Percentiles rank a stretch among this genome's conserved stretches.
Evolutionary conservation across 495 filamentous ascomycete genomes (phyloP).

Genomic region (Bathelium albidoporum): DNA sequence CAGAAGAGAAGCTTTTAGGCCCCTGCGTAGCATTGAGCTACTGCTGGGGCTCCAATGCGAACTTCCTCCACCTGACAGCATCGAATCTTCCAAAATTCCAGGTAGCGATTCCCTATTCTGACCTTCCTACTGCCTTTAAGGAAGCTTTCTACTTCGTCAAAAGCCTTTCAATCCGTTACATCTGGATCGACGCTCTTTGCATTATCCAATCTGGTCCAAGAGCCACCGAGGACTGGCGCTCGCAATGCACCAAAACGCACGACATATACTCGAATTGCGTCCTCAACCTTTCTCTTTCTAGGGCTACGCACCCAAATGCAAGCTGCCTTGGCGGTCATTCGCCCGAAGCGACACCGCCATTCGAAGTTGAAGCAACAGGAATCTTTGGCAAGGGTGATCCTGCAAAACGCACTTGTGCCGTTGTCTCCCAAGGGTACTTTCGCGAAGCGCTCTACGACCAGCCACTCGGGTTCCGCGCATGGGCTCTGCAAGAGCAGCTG

Average conservation of each 20-base stretch:
- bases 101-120: neutral
- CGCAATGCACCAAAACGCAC: conserved; percentile 32
- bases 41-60: neutral
- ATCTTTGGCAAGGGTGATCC: neutral
- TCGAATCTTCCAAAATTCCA: neutral
- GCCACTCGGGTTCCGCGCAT: conserved; percentile 17
- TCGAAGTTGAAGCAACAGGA: neutral
- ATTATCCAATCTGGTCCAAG: conserved; percentile 33
- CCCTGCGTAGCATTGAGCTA: neutral
- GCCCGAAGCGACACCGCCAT: neutral
- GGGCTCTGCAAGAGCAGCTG: conserved; percentile 23
- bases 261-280: conserved; percentile 32
- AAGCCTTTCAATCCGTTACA: conserved; percentile 26
- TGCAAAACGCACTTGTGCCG: neutral
- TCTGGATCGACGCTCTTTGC: conserved; percentile 41
- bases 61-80: neutral
- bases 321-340: neutral
- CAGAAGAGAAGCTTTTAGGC: neutral
- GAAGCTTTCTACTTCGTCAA: conserved; percentile 26
- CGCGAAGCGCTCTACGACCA: conserved; percentile 10
- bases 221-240: conserved; percentile 28
- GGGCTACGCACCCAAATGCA: neutral
- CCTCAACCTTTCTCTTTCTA: conserved; percentile 26
- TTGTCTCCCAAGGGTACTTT: neutral
- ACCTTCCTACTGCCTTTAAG: neutral